Conservation (phyloP, 169 alveolate genomes). For the Theileria orientalis region DNA sequence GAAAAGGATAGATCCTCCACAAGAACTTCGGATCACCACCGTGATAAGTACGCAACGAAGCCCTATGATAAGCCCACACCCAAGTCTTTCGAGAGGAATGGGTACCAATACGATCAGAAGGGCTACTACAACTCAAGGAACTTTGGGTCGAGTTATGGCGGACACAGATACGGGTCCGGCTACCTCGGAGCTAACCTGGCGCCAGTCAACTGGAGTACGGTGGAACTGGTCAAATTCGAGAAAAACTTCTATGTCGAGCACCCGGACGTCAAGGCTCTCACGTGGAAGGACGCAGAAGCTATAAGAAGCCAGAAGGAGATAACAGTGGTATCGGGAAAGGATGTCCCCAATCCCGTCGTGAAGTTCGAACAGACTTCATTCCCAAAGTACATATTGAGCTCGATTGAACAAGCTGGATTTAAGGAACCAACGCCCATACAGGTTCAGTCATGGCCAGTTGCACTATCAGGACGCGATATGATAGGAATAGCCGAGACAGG, state of each 20-base stretch:
- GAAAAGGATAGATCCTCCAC: not conserved
- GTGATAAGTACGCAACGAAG: conserved; percentile 7
- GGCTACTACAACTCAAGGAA: not conserved
- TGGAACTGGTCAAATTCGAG: conserved; percentile 85
- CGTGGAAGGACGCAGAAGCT: conserved; percentile 82
- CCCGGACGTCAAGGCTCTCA: conserved; percentile 77
- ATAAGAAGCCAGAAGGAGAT: conserved; percentile 81
- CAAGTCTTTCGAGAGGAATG: not conserved
- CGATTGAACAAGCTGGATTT: conserved; percentile 83
- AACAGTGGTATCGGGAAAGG: conserved; percentile 83
- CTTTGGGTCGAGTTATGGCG: not conserved
- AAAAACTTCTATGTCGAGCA: conserved; percentile 92
- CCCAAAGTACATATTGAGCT: conserved; percentile 89
- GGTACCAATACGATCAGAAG: not conserved
- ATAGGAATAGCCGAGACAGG: conserved; percentile 97
- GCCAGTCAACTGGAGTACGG: conserved; percentile 83
- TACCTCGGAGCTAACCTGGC: conserved; percentile 73
- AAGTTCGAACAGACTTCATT: conserved; percentile 88
- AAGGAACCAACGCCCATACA: conserved; percentile 94
- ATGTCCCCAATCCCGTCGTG: conserved; percentile 90
- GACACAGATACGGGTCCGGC: not conserved
- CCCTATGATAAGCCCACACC: conserved; percentile 1
- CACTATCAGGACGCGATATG: conserved; percentile 92
- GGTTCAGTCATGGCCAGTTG: conserved; percentile 95
- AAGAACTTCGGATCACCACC: not conserved